These are phyloP conservation scores for Chrysosporium keratinophilum DNA, from an alignment of 2,329 filamentous ascomycete genomes.

Conservation along the genomic window DNA sequence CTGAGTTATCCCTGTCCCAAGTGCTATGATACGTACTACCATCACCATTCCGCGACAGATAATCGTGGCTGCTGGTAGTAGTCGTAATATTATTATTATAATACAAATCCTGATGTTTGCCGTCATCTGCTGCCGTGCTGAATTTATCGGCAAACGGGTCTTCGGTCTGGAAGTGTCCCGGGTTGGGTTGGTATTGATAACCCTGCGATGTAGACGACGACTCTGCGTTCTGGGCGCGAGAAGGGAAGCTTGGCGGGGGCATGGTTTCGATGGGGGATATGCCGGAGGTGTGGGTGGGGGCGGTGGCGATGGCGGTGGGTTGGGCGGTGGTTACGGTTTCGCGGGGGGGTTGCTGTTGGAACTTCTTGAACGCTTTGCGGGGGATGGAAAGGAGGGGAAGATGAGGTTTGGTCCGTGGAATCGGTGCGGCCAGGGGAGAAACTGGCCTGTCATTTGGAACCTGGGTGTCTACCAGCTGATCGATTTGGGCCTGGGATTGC, in stretches of 20 bases:
- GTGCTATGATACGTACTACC: not conserved
- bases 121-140: slow-evolving; percentile 15
- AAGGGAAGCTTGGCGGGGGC: not conserved
- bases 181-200: slow-evolving; percentile 27
- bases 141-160: slow-evolving; percentile 33
- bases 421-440: not conserved
- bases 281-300: not conserved
- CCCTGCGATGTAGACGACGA: slow-evolving; percentile 7
- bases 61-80: not conserved
- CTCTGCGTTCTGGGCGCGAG: not conserved
- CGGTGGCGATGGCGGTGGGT: not conserved
- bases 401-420: slow-evolving; percentile 5
- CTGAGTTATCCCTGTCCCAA: not conserved
- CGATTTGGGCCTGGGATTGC: not conserved
- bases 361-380: slow-evolving; percentile 11
- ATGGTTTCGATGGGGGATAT: not conserved
- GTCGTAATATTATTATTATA: not conserved
- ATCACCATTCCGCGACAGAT: not conserved
- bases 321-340: not conserved
- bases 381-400: slow-evolving; percentile 15
- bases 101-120: not conserved
- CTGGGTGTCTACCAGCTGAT: not conserved
- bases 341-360: not conserved
- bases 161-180: slow-evolving; percentile 33
- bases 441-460: not conserved